Percentiles rank a stretch among this genome's conserved stretches.
Conservation (phyloP, 345 rosid genomes). For the Gossypium sturtianum region DNA sequence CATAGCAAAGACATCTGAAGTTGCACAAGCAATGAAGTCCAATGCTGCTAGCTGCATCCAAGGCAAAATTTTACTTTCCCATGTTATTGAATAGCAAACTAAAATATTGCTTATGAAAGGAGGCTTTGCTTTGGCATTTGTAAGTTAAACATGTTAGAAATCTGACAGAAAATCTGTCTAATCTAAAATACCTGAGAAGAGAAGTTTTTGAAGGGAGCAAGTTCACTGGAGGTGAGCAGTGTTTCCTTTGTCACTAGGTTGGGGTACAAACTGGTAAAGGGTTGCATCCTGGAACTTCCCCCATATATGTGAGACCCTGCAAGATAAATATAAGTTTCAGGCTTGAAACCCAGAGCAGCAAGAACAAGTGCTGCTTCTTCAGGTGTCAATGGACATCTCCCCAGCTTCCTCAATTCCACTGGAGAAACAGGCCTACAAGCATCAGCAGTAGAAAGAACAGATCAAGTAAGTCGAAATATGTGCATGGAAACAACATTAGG, state of each 20-base stretch:
- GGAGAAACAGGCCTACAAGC: conserved; percentile 47
- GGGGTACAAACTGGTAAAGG: conserved; percentile 69
- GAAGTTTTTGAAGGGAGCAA: conserved; percentile 76
- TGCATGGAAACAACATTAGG: neutral
- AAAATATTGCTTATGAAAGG: neutral
- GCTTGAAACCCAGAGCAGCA: conserved; percentile 69
- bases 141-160: neutral
- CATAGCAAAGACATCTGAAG: conserved; percentile 87
- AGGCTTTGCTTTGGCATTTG: no score
- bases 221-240: conserved; percentile 66
- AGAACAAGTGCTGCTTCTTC: conserved; percentile 91
- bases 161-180: neutral
- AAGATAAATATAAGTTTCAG: conserved; percentile 62
- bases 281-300: conserved; percentile 60
- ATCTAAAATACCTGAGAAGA: conserved; percentile 64
- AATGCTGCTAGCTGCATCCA: conserved; percentile 74
- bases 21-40: conserved; percentile 84
- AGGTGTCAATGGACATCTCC: conserved; percentile 94
- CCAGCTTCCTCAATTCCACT: conserved; percentile 55
- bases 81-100: neutral
- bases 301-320: conserved; percentile 78
- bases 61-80: neutral
- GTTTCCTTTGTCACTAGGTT: conserved; percentile 83
- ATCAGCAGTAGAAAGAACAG: conserved; percentile 1
- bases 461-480: neutral